Base-by-base conservation (phyloP, 1,284 basidiomycete species). In the Kalmanozyma brasiliensis region DNA sequence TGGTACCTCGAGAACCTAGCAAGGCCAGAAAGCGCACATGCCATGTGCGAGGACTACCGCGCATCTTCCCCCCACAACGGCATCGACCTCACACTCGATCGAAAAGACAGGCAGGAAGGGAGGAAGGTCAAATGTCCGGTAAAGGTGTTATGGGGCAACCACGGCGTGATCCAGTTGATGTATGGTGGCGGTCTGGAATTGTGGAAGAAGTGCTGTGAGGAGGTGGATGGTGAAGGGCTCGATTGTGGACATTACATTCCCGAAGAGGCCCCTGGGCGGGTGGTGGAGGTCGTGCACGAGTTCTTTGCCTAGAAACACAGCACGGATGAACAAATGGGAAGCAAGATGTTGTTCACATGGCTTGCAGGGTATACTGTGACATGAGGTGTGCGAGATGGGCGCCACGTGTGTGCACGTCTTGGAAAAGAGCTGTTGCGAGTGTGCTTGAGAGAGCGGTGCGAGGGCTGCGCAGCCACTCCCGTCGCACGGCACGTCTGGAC, bases 41-140 rank as follows among this genome's bases (percentile, higher is more conserved):
- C 78, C 14, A 73, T 61, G 49, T 83, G 83, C 60, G 83, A 84
- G 67, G 83, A 84, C 63, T 84, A 84, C 58, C 78, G 83, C 3
- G 82, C 83, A 0, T 77, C 82, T 10, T 78, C 79, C 9, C 78
- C 77, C 8, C n/a, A 19, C 37, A 23, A 32, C n/a, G 73, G 65
- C 6, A 78, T 80, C 22, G 83, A 84, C 45, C 73, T 83, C 3
- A 65, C 73, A 3, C 80, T 82, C 20, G 83, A 84, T 49, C 62
- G 75, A 16, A 45, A 47, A n/a, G 76, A 80, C 40, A 66, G 69
- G 2, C 44, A 62, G 14, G 43, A 57, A 0, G 82, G 79, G 4
- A 56, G 70, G 2, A 82, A 79, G 52, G 49, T 84, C 10, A 7
- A 48, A 3, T 66, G 77, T 8, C 68, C 75, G 1, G 40, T 81